Conservation (phyloP, 2,329 filamentous ascomycete genomes). For the Monosporascus cannonballus region DNA sequence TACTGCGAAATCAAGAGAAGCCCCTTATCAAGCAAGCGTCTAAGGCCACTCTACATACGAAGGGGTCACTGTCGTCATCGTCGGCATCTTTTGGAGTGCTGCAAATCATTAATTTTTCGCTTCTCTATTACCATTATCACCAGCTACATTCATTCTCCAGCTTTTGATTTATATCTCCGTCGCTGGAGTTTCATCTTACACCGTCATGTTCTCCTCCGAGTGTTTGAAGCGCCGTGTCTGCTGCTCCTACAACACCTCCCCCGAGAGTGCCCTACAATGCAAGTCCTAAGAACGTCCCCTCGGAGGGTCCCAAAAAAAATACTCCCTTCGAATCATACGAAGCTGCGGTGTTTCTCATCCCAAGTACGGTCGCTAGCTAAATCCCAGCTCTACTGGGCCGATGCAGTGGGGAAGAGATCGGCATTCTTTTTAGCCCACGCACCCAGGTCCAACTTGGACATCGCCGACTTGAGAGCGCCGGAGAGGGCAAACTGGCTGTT, state of each 20-base stretch:
- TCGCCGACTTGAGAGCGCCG: conserved; percentile 46
- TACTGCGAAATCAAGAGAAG: no score
- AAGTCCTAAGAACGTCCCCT: background rate
- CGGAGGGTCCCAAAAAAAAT: background rate
- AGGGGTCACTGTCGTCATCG: no score
- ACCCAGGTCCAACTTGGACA: conserved; percentile 25
- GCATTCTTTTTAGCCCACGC: conserved; percentile 29
- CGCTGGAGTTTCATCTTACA: background rate
- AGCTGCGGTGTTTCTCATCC: background rate
- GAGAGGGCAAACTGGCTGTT: conserved; percentile 57
- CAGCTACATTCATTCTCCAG: background rate
- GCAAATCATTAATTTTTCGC: background rate
- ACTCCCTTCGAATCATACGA: background rate
- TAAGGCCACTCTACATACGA: no score
- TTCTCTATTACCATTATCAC: background rate
- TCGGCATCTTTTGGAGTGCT: background rate
- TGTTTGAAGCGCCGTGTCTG: no score
- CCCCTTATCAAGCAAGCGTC: no score
- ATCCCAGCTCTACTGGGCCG: conserved; percentile 15
- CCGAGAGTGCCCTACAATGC: background rate
- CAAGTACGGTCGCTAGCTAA: background rate
- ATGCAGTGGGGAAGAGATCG: conserved; percentile 25
- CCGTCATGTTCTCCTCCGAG: background rate
- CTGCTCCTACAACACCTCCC: no score
- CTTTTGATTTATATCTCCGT: background rate